Conservation (phyloP, 768 basidiomycete species). For the Tulasnella sp. region DNA sequence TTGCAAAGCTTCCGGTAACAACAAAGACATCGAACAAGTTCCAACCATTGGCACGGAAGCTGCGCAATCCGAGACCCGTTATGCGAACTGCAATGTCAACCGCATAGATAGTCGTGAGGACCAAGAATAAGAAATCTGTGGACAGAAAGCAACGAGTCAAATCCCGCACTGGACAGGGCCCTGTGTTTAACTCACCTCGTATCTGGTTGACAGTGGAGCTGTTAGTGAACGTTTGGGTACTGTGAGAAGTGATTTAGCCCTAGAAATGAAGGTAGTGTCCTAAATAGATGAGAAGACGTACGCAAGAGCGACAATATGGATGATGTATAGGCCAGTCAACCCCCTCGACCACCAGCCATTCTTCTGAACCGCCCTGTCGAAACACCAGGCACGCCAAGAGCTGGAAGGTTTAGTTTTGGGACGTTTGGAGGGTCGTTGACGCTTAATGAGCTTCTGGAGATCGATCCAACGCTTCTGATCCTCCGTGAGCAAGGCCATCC, state of each 20-base stretch:
- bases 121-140: conserved; percentile 74
- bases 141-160: background rate
- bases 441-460: conserved; percentile 78
- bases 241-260: conserved; percentile 37
- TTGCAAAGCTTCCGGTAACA: conserved; percentile 74
- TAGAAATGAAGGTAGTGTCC: background rate
- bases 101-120: conserved; percentile 65
- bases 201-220: conserved; percentile 50
- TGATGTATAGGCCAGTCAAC: conserved; percentile 72
- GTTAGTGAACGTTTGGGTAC: conserved; percentile 74
- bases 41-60: conserved; percentile 90
- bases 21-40: conserved; percentile 85
- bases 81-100: conserved; percentile 75
- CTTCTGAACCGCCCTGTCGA: conserved; percentile 82
- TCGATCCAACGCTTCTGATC: conserved; percentile 94
- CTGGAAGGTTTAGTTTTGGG: conserved; percentile 60
- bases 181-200: conserved; percentile 50
- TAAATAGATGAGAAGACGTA: conserved; percentile 41
- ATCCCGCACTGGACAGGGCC: background rate
- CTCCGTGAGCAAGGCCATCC: conserved; percentile 77
- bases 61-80: conserved; percentile 76
- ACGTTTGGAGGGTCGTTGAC: conserved; percentile 80
- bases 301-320: conserved; percentile 84
- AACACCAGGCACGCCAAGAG: conserved; percentile 76
- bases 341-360: conserved; percentile 87